Conservation (phyloP, 2,329 filamentous ascomycete genomes). For the Ilyonectria mors-panacis region DNA sequence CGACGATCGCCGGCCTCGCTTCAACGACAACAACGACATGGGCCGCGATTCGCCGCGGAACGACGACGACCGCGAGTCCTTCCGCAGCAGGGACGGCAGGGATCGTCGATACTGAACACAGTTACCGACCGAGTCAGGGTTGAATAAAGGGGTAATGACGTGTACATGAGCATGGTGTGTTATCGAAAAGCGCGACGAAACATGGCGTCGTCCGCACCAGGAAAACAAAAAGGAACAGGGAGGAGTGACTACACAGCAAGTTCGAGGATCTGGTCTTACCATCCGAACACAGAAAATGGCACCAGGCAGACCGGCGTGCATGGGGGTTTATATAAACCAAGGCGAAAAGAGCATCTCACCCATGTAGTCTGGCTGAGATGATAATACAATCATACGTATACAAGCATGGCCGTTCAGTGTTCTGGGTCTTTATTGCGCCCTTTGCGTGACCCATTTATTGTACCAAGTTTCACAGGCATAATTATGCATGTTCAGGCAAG, state of each 20-base stretch:
- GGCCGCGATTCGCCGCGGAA: slow-evolving; percentile 27
- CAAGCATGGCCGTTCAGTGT: neutral
- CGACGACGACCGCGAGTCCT: slow-evolving; percentile 34
- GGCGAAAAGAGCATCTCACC: neutral
- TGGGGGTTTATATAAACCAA: neutral
- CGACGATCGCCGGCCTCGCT: slow-evolving; percentile 42
- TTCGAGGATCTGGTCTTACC: neutral
- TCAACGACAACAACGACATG: slow-evolving; percentile 33
- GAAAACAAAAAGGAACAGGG: slow-evolving; percentile 6
- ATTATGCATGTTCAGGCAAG: neutral
- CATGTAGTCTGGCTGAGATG: neutral
- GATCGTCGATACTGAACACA: slow-evolving; percentile 29
- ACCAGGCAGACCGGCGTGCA: neutral
- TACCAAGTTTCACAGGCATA: neutral
- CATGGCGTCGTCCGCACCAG: slow-evolving; percentile 12
- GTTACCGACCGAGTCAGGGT: neutral
- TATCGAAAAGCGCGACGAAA: neutral
- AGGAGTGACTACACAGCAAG: neutral
- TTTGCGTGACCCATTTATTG: too few species aligned
- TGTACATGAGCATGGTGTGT: neutral
- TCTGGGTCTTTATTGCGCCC: too few species aligned
- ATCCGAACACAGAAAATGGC: neutral
- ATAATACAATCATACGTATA: slow-evolving; percentile 1
- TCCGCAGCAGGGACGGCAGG: slow-evolving; percentile 17
- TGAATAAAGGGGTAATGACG: slow-evolving; percentile 6